Evolutionary conservation across 139 green algal genomes (phyloP), one percentile per base, ranked within the genome.

Genomic region (Chlorella ohadii): DNA sequence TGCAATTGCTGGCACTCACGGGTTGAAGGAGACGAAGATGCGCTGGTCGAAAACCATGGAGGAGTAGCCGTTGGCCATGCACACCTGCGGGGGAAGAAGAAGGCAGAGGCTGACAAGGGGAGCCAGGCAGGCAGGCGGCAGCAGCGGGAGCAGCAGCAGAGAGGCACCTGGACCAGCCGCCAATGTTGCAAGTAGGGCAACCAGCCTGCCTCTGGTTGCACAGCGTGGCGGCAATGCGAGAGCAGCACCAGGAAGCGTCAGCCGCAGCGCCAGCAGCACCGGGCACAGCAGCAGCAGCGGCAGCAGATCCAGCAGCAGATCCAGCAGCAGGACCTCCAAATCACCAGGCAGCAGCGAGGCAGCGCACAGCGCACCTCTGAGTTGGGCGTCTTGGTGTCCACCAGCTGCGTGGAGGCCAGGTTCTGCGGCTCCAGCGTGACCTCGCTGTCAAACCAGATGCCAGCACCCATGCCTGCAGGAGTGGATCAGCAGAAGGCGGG

Each of bases 41-140:
- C 97, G 93, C 91, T 98, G 95, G 90, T 99, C 97, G 81, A 99
- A 99, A 20, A 99, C 97, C 94, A 99, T 99, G n/a, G 97, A 95
- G 44, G 84, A 94, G 87, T 98, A 98, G 33, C 97, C 97, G 82
- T 98, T 99, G 25, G 97, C 96, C 94, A 98, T 97, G 91, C 95
- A 98, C 19, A 98, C 64, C 51, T 59, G 51, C 15, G 11, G 7
- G 7, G 7, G 44, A 16, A n/a, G 44, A 51, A 51, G 44, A 13
- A 2, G 51, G 51, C 61, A 34, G 61, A 6, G 61, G 61, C 20
- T 31, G 27, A 67, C 20, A 2, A 1, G 61, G 61, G 11, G 61
- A 33, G 44, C 44, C 7, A 65, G 22, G 22, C 12, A 12, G 22
- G 57, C 57, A 65, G 22, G 23, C 17, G n/a, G n/a, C n/a, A n/a